Percentiles rank a stretch among this genome's conserved stretches.
These are phyloP conservation scores for Rosa multiflora DNA, from an alignment of 306 rosid species.

Conservation along the genomic window DNA sequence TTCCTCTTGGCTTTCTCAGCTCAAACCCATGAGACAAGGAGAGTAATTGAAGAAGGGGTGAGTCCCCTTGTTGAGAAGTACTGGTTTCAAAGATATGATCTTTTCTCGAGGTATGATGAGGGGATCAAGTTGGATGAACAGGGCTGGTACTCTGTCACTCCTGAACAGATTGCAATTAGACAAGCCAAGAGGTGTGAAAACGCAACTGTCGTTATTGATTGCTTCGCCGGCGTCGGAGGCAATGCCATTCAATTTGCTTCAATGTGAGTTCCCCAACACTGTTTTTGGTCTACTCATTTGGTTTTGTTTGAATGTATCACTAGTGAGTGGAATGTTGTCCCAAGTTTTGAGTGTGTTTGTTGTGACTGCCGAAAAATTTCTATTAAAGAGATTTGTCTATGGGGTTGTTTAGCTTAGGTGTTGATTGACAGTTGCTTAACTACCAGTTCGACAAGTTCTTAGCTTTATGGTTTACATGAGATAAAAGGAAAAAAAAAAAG, in stretches of 20 bases:
- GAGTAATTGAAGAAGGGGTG: conserved; percentile 16
- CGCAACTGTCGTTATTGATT: conserved; percentile 31
- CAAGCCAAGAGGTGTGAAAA: conserved; percentile 31
- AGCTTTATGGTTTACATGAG: background rate
- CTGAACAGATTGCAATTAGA: conserved; percentile 36
- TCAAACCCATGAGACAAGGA: conserved; percentile 1
- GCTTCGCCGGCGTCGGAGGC: conserved; percentile 38
- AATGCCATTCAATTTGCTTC: conserved; percentile 42
- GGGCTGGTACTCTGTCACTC: conserved; percentile 42
- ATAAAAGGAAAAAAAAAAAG: background rate
- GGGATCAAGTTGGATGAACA: conserved; percentile 42
- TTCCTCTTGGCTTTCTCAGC: conserved; percentile 17
- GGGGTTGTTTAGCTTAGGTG: background rate
- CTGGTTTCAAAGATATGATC: conserved; percentile 34
- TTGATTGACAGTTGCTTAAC: background rate
- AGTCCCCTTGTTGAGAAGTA: conserved; percentile 31
- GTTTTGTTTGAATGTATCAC: background rate
- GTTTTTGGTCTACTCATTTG: background rate
- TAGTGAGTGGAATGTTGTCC: background rate
- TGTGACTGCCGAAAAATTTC: background rate
- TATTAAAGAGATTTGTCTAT: background rate
- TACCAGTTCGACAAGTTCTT: background rate
- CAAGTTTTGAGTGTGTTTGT: background rate
- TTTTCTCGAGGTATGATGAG: conserved; percentile 35
- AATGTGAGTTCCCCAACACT: conserved; percentile 7